These are phyloP conservation scores for Salinomyces thailandicus DNA, from an alignment of 2,329 filamentous ascomycete genomes.

Conservation along the genomic window DNA sequence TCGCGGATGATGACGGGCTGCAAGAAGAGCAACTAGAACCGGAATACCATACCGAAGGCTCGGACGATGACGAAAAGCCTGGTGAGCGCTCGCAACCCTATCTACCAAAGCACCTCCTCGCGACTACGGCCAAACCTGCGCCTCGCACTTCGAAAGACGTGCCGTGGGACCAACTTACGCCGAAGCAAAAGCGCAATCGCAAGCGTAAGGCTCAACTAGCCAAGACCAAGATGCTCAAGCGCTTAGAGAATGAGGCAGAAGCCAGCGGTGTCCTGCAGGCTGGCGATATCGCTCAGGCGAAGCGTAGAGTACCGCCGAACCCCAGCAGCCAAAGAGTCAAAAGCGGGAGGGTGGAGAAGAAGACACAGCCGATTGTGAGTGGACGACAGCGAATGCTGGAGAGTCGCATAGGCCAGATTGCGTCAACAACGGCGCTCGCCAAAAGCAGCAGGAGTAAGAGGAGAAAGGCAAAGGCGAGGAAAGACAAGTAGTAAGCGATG, in stretches of 20 bases:
- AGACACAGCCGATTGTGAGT: conserved; percentile 1
- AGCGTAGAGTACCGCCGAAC: conserved; percentile 9
- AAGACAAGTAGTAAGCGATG: conserved; percentile 7
- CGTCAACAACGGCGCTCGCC: background rate
- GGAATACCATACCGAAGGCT: conserved; percentile 3
- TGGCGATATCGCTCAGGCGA: conserved; percentile 12
- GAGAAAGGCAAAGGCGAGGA: conserved; percentile 6
- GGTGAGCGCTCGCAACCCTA: background rate
- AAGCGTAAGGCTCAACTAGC: background rate
- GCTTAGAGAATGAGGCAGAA: conserved; percentile 6
- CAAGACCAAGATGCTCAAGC: conserved; percentile 4
- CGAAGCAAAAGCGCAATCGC: conserved; percentile 2
- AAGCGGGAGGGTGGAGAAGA: conserved; percentile 10
- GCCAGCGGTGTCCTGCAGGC: conserved; percentile 14
- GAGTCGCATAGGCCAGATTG: conserved; percentile 7
- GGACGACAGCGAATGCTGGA: conserved; percentile 13
- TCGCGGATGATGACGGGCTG: conserved; percentile 1
- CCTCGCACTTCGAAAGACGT: background rate
- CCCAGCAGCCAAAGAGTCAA: conserved; percentile 5
- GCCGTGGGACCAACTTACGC: conserved; percentile 4
- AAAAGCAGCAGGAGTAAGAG: background rate
- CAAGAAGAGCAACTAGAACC: background rate
- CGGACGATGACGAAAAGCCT: conserved; percentile 1
- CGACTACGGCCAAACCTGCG: background rate
- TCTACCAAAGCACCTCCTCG: conserved; percentile 8